Conservation (phyloP, 2,329 filamentous ascomycete genomes). For the Aspergillus intermedius region DNA sequence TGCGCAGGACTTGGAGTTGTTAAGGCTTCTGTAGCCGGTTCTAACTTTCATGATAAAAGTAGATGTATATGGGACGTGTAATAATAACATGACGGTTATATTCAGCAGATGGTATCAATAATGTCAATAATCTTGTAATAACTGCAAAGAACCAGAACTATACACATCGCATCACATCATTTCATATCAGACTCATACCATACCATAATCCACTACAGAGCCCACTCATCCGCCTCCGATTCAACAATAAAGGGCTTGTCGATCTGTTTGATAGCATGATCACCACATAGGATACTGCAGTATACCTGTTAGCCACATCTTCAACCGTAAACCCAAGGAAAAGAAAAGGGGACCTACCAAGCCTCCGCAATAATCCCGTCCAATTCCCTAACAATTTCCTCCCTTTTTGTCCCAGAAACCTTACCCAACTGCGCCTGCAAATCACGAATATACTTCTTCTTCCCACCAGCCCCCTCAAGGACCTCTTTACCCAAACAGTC, state of each 20-base stretch:
- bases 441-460: conserved; percentile 73
- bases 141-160: no score
- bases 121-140: no score
- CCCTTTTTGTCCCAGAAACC: conserved; percentile 57
- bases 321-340: not conserved
- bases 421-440: conserved; percentile 74
- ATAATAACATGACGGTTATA: not conserved
- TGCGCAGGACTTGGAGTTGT: conserved; percentile 33
- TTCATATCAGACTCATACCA: not conserved
- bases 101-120: no score
- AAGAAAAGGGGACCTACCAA: conserved; percentile 55
- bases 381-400: conserved; percentile 78
- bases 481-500: conserved; percentile 87
- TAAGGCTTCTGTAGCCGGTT: conserved; percentile 22
- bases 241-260: conserved; percentile 81
- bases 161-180: no score
- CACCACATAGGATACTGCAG: conserved; percentile 79
- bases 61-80: not conserved
- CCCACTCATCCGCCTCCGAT: conserved; percentile 78
- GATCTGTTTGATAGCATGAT: conserved; percentile 88
- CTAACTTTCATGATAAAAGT: not conserved
- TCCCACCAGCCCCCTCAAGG: conserved; percentile 71
- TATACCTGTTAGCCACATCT: conserved; percentile 17
- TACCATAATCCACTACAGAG: conserved; percentile 43
- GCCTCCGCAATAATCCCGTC: conserved; percentile 85